These are phyloP conservation scores for Postia placenta DNA, from an alignment of 768 basidiomycete species.

Conservation along the genomic window DNA sequence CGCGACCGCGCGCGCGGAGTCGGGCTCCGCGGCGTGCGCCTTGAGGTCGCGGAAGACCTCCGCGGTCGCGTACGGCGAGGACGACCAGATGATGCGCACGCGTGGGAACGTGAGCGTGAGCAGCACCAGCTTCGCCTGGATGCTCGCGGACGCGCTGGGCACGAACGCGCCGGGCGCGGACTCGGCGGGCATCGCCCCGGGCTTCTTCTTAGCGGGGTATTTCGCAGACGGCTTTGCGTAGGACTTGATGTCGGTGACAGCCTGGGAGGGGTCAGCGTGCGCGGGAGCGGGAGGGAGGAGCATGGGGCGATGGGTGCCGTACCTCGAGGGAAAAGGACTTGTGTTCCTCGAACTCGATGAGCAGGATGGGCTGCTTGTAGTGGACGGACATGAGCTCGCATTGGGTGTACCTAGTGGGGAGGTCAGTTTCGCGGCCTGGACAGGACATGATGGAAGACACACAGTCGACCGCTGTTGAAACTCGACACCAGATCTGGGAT, in stretches of 20 bases:
- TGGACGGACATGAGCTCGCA: constrained; percentile 96
- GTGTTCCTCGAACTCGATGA: constrained; percentile 98
- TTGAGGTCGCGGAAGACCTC: constrained; percentile 95
- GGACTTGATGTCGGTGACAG: constrained; percentile 58
- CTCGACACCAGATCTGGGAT: constrained; percentile 87
- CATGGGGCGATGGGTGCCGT: too few species aligned
- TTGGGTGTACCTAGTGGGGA: constrained; percentile 73
- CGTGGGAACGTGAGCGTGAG: constrained; percentile 88
- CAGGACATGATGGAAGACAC: constrained; percentile 27
- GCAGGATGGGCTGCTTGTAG: constrained; percentile 87
- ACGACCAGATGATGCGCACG: constrained; percentile 94
- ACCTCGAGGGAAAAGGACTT: constrained; percentile 92
- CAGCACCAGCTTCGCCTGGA: constrained; percentile 91
- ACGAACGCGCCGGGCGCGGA: constrained; percentile 23
- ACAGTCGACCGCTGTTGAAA: constrained; percentile 93
- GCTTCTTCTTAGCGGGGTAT: constrained; percentile 50
- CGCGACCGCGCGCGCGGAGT: constrained; percentile 65
- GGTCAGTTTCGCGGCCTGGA: neutral
- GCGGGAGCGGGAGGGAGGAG: too few species aligned
- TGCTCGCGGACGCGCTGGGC: constrained; percentile 38
- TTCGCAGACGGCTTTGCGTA: constrained; percentile 54
- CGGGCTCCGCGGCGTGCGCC: constrained; percentile 70
- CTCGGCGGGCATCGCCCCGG: too few species aligned
- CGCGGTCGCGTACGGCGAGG: constrained; percentile 87
- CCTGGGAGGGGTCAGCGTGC: too few species aligned